phyloP scores from a whole-genome alignment of 352 stramenopile genomes.

The Phytophthora citrophthora region DNA sequence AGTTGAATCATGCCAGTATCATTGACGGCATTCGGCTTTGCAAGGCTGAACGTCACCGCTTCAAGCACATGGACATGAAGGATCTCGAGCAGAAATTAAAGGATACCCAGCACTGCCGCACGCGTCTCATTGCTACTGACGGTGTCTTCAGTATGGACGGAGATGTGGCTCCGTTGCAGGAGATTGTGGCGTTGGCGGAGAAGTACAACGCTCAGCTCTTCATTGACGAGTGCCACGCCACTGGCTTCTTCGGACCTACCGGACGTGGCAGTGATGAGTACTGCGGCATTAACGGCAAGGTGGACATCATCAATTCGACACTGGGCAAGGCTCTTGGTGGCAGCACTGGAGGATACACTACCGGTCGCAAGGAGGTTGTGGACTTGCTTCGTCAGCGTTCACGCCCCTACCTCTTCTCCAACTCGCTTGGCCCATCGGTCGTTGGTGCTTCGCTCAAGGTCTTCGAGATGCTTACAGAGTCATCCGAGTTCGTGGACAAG shows the following conservation, averaged over 20 bases:
- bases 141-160: slow-evolving; percentile 97
- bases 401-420: slow-evolving; percentile 94
- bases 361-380: slow-evolving; percentile 89
- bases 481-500: slow-evolving; percentile 86
- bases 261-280: slow-evolving; percentile 93
- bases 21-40: slow-evolving; percentile 95
- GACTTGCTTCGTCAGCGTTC: slow-evolving; percentile 91
- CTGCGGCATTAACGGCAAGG: slow-evolving; percentile 86
- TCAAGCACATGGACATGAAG: slow-evolving; percentile 93
- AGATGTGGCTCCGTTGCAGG: slow-evolving; percentile 90
- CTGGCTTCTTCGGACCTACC: slow-evolving; percentile 93
- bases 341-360: slow-evolving; percentile 94
- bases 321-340: slow-evolving; percentile 94
- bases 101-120: slow-evolving; percentile 90
- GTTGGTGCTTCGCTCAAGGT: slow-evolving; percentile 94
- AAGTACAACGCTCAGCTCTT: slow-evolving; percentile 95
- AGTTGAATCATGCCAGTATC: slow-evolving; percentile 95
- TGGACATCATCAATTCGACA: slow-evolving; percentile 96
- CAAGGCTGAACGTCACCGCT: slow-evolving; percentile 93
- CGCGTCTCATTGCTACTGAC: slow-evolving; percentile 93
- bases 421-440: slow-evolving; percentile 93
- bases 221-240: slow-evolving; percentile 95
- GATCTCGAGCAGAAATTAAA: slow-evolving; percentile 92
- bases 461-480: slow-evolving; percentile 92
- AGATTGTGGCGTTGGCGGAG: slow-evolving; percentile 91